A percentile compares a stretch with the other conserved stretches of the same genome.
These are phyloP conservation scores for Coniochaeta sp. DNA, from an alignment of 2,329 filamentous ascomycete genomes.

Conservation along the genomic window DNA sequence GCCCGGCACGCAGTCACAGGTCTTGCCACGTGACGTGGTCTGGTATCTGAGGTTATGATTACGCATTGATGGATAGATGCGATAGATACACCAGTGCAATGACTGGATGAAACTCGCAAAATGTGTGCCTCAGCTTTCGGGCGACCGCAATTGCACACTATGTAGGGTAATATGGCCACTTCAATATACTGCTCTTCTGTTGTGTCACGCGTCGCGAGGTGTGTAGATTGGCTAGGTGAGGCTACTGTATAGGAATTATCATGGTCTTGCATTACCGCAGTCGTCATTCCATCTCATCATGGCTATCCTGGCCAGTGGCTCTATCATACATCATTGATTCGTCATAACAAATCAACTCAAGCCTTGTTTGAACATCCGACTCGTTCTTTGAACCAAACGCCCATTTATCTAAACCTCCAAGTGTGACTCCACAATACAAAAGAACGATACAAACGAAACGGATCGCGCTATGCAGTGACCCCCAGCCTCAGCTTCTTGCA, in stretches of 20 bases:
- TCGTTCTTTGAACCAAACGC: too few relatives aligned
- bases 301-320: not conserved
- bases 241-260: too few relatives aligned
- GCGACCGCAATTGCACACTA: too few relatives aligned
- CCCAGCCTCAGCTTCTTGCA: not conserved
- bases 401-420: not conserved
- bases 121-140: too few relatives aligned
- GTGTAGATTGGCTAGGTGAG: too few relatives aligned
- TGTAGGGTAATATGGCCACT: too few relatives aligned
- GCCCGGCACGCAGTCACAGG: slow-evolving; percentile 53
- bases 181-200: too few relatives aligned
- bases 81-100: not conserved
- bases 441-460: not conserved
- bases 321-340: not conserved
- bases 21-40: not conserved
- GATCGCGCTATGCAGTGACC: not conserved
- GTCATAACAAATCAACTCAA: not conserved
- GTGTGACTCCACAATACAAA: not conserved
- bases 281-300: not conserved
- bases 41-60: not conserved
- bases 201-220: too few relatives aligned
- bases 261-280: not conserved
- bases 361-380: too few relatives aligned
- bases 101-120: too few relatives aligned
- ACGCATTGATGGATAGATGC: not conserved